These are phyloP conservation scores for Phaseolus coccineus DNA, from an alignment of 331 rosid species.

Conservation along the genomic window DNA sequence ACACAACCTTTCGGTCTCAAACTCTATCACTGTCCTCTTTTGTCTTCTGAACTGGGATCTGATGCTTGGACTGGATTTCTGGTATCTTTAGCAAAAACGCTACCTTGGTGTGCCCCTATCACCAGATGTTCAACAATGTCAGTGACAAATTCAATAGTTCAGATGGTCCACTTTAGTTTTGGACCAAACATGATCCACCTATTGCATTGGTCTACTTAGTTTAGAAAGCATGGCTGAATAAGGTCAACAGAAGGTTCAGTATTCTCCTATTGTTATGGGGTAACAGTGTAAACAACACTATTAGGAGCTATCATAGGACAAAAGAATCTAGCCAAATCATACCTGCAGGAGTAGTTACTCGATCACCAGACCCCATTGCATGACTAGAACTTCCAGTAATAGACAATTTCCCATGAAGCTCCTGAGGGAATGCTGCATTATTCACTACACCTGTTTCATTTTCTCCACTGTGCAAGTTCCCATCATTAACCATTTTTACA, in stretches of 20 bases:
- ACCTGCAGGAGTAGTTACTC: conserved; percentile 60
- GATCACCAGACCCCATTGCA: conserved; percentile 58
- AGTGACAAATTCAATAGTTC: conserved; percentile 26
- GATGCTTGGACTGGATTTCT: conserved; percentile 67
- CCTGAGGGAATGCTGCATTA: conserved; percentile 54
- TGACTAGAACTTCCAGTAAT: conserved; percentile 63
- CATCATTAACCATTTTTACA: conserved; percentile 55
- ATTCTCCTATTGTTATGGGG: conserved; percentile 4
- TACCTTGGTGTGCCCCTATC: conserved; percentile 73
- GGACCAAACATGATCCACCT: neutral
- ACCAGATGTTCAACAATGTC: conserved; percentile 37
- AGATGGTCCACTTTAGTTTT: conserved; percentile 2
- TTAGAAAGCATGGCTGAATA: neutral
- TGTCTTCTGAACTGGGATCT: conserved; percentile 66
- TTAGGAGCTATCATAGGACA: neutral
- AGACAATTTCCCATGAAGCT: conserved; percentile 66
- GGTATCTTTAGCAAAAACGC: conserved; percentile 58
- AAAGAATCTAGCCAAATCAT: conserved; percentile 22
- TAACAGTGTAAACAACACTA: neutral
- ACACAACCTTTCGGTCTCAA: conserved; percentile 36
- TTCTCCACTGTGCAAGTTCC: conserved; percentile 66
- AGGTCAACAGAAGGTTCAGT: conserved; percentile 4
- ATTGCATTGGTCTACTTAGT: neutral
- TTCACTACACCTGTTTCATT: conserved; percentile 62
- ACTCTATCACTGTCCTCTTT: conserved; percentile 63